Evolutionary conservation across 306 rosid species (phyloP).

Genomic region (Gynostemma pentaphyllum): DNA sequence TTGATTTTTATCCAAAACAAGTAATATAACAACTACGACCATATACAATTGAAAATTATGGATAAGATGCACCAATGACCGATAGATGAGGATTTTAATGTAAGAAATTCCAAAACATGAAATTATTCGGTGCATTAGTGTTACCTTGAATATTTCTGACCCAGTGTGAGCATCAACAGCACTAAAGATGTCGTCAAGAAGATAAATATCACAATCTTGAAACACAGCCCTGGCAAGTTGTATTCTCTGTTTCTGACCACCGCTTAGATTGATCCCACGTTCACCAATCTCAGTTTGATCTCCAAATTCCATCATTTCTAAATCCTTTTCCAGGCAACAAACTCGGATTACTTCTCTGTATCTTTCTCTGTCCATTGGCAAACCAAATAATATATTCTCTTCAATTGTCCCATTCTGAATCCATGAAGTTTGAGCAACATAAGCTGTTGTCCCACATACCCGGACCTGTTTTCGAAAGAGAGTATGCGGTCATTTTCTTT

Average conservation of each 20-base stretch:
- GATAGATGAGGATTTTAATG: neutral
- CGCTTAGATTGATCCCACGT: slow-evolving; percentile 95
- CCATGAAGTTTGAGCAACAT: slow-evolving; percentile 97
- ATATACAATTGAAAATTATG: neutral
- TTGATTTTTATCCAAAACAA: neutral
- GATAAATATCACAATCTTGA: slow-evolving; percentile 79
- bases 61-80: neutral
- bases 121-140: neutral
- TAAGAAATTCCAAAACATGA: no score
- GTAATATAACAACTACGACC: neutral
- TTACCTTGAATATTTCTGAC: slow-evolving; percentile 83
- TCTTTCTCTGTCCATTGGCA: slow-evolving; percentile 57
- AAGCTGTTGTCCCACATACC: slow-evolving; percentile 79
- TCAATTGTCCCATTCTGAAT: slow-evolving; percentile 91
- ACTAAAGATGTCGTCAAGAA: slow-evolving; percentile 89
- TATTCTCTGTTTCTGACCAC: slow-evolving; percentile 93
- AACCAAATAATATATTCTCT: slow-evolving; percentile 75
- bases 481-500: neutral
- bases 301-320: slow-evolving; percentile 88
- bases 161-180: slow-evolving; percentile 99
- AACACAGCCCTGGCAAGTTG: slow-evolving; percentile 94
- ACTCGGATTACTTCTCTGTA: slow-evolving; percentile 59
- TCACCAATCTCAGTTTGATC: slow-evolving; percentile 98
- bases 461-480: slow-evolving; percentile 40
- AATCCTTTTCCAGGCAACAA: slow-evolving; percentile 84